Evolutionary conservation across 2,329 filamentous ascomycete species (phyloP), one percentile per base, ranked within the genome.

Genomic region (Phoma sp.): DNA sequence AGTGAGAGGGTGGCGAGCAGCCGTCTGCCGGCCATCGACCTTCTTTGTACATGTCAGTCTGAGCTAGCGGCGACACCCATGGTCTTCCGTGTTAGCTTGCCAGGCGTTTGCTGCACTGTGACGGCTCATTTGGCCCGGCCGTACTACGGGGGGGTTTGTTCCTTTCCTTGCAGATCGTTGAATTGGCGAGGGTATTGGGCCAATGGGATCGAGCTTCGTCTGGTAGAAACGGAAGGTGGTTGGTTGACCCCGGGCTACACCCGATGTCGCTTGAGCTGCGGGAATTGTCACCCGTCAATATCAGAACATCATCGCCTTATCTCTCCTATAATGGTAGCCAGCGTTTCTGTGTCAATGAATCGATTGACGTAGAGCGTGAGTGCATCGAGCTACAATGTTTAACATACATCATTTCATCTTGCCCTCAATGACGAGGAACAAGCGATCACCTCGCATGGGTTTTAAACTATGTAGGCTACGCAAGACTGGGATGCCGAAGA

Each of bases 31-130:
- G 52, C 42, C 41, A 42, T 55, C 5, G 23, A 36, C 23, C 6
- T 14, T 33, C 52, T 51, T 62, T 59, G 56, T 60, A 57, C 38
- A 43, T 53, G 35, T 43, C n/a, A 32, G 27, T 10, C 37, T 47
- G 42, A 41, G 50, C 44, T 54, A 58, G 53, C 42, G 57, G 54
- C 42, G 46, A 50, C 41, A 55, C 38, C 14, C 52, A 45, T 37
- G 25, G 18, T 8, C 22, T 23, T 35, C 32, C 25, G 43, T 9
- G 25, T 39, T 23, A 42, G 37, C 32, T 13, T 14, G 44, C 49
- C 37, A 18, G 18, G 18, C 18, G 18, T 18, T 18, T 18, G 18
- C 45, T 42, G 30, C 38, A 24, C 37, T 41, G 13, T 30, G 39
- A 41, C 32, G 24, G 39, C 32, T 45, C n/a, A 14, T 32, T 24